Evolutionary conservation across 148 eudicot genomes (phyloP), one percentile per base, ranked within the genome.

Genomic region (Fagopyrum esculentum): DNA sequence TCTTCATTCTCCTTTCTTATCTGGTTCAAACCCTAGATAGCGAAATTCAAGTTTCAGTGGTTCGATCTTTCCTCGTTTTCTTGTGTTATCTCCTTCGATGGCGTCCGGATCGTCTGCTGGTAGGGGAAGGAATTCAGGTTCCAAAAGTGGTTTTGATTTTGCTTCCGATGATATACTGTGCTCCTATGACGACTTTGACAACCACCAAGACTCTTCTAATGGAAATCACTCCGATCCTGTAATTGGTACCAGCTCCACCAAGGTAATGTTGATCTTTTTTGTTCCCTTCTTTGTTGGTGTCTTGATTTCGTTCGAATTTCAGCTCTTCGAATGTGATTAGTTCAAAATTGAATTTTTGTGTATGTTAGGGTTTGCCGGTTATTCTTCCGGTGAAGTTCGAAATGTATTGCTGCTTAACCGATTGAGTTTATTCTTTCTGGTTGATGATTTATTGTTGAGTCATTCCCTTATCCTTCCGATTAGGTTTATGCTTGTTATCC

Each of bases 161-260:
- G 89, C 83, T 19, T 75, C 97, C 10, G 98, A 94, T 76, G 98
- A 94, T 77, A 89, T 94, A 47, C 83, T 94, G 40, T 94, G 98
- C 81, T 91, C 98, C 2, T 91, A 94, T 79, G 97, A 94, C 45
- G 97, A 91, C 73, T 91, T 29, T 43, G 71, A 81, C 73, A 78
- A 74, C 56, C 85, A 84, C 79, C 86, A 83, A 56, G 93, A 88
- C 8, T 70, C 60, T 10, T 76, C 90, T 71, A 89, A 89, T 76
- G 92, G 86, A 12, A 76, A 7, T 75, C 96, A 80, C 80, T 87
- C 92, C 13, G 96, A 91, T 86, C 85, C 89, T 43, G 80, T 76
- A 10, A 49, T 79, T 13, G 80, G 78, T 30, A 51, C 92, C 77
- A 87, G 84, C 81, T 79, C 94, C 5, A 73, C 68, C 74, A 87